These are phyloP conservation scores for Clitoria ternatea DNA, from an alignment of 306 rosid genomes.

Conservation along the genomic window DNA sequence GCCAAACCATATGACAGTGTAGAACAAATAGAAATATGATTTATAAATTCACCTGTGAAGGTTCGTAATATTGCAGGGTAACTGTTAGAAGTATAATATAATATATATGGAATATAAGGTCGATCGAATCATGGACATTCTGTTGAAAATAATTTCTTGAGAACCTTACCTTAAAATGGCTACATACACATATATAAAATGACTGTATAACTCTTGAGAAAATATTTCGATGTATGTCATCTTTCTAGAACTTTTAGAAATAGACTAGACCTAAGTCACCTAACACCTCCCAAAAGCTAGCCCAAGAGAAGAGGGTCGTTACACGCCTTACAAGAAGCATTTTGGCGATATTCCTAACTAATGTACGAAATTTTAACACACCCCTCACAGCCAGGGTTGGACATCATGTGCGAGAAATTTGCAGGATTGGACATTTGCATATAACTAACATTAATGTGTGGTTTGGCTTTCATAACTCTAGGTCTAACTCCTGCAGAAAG, in stretches of 20 bases:
- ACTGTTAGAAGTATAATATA: neutral
- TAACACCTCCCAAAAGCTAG: too few species aligned
- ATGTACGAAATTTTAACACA: too few species aligned
- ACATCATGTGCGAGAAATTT: too few species aligned
- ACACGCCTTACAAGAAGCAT: too few species aligned
- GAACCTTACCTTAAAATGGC: neutral
- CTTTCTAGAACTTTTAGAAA: neutral
- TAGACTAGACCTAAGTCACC: neutral
- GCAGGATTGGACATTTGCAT: too few species aligned
- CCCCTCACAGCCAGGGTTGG: too few species aligned
- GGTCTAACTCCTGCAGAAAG: too few species aligned
- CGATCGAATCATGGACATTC: neutral
- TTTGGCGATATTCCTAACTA: too few species aligned
- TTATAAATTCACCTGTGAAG: too few species aligned
- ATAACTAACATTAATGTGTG: too few species aligned
- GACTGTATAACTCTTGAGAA: neutral
- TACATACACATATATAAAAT: neutral
- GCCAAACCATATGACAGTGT: constrained; percentile 1
- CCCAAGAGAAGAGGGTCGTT: too few species aligned
- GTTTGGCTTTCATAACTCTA: too few species aligned
- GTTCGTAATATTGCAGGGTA: neutral
- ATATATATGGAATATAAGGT: neutral
- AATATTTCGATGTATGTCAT: neutral
- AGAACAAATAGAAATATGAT: neutral
- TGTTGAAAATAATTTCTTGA: neutral